Conservation (phyloP, 2,329 filamentous ascomycete genomes). For the Ilyonectria mors-panacis region DNA sequence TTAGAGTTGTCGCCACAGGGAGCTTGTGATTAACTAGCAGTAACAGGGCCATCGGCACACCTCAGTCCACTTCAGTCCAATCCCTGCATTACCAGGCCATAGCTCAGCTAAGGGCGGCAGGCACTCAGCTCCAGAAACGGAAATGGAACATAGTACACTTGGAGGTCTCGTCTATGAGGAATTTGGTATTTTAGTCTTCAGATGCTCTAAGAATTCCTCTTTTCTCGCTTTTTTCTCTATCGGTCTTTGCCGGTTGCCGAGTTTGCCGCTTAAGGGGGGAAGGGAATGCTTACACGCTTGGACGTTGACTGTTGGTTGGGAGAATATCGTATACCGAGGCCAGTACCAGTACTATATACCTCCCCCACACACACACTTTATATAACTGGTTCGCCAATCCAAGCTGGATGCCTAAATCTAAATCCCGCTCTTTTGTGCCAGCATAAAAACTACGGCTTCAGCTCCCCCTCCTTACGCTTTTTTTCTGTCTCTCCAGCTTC, state of each 20-base stretch:
- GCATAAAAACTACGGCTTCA: not conserved
- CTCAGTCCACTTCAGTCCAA: not conserved
- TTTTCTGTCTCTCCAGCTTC: not conserved
- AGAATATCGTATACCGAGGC: not conserved
- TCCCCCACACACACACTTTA: not conserved
- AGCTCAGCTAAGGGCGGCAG: not conserved
- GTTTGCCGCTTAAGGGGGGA: not conserved
- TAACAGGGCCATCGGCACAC: not conserved
- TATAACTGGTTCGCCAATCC: not conserved
- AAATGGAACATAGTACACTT: no score
- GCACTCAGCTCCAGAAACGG: no score
- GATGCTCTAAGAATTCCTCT: not conserved
- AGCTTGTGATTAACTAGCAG: not conserved
- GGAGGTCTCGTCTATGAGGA: not conserved
- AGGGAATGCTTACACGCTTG: not conserved
- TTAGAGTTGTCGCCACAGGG: not conserved
- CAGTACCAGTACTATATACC: not conserved
- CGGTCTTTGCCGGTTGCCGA: not conserved
- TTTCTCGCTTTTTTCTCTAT: not conserved
- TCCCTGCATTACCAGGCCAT: not conserved
- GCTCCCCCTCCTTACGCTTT: not conserved
- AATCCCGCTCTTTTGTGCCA: not conserved
- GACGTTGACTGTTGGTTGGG: not conserved
- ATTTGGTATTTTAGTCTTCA: not conserved
- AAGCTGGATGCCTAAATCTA: not conserved